Evolutionary conservation across 768 basidiomycete genomes (phyloP).

Genomic region (Nidularia pulvinata): DNA sequence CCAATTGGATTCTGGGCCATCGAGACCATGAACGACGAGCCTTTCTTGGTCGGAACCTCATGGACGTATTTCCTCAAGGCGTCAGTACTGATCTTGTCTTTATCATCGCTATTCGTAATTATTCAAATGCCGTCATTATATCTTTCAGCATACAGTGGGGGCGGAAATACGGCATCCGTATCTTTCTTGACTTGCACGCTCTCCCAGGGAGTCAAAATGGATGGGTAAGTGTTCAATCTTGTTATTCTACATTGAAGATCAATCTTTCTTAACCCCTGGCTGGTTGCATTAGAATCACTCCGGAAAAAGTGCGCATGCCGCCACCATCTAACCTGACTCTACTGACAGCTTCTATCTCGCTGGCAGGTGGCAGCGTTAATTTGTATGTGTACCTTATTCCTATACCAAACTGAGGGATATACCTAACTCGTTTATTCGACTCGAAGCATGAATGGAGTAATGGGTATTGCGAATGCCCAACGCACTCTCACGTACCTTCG

Average conservation of each 20-base stretch:
- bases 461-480: constrained; percentile 91
- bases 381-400: constrained; percentile 34
- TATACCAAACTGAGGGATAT: constrained; percentile 10
- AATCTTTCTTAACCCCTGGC: constrained; percentile 6
- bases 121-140: constrained; percentile 11
- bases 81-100: constrained; percentile 18
- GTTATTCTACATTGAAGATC: background rate
- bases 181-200: constrained; percentile 80
- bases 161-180: constrained; percentile 90
- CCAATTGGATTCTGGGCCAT: constrained; percentile 90
- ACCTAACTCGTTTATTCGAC: constrained; percentile 6
- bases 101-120: constrained; percentile 1
- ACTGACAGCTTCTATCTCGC: background rate
- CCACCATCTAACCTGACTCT: background rate
- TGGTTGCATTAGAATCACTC: constrained; percentile 30
- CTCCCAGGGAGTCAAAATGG: constrained; percentile 84
- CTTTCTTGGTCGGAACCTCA: constrained; percentile 73
- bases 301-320: constrained; percentile 22
- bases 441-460: constrained; percentile 67
- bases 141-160: constrained; percentile 73
- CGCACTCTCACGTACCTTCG: constrained; percentile 82
- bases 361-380: constrained; percentile 58
- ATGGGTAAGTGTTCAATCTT: constrained; percentile 43
- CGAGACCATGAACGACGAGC: constrained; percentile 73
- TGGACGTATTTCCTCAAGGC: constrained; percentile 68